phyloP scores from a whole-genome alignment of 371 early-diverging fungal genomes.

The Conidiobolus incongruus region DNA sequence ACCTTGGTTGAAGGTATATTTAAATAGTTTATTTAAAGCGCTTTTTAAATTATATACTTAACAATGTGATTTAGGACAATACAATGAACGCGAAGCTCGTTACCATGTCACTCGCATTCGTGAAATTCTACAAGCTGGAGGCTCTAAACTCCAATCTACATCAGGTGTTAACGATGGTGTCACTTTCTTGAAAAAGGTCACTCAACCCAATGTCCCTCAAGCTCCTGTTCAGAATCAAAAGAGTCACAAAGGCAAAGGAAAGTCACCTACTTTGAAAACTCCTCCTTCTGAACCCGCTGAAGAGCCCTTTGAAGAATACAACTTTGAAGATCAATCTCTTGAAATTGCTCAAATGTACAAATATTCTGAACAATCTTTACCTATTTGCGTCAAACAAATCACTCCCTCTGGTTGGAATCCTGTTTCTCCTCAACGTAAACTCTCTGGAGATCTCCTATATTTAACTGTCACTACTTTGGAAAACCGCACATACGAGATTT shows the following conservation, averaged over 20 bases:
- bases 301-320: constrained; percentile 19
- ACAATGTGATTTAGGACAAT: constrained; percentile 21
- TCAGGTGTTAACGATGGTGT: too few relatives aligned
- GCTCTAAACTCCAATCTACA: too few relatives aligned
- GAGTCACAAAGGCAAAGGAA: constrained; percentile 8
- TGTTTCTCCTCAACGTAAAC: constrained; percentile 46
- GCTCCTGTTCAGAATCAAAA: constrained; percentile 10
- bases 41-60: not conserved
- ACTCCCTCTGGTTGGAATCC: constrained; percentile 81
- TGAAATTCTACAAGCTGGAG: constrained; percentile 38
- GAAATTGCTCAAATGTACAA: too few relatives aligned
- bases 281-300: constrained; percentile 10
- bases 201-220: constrained; percentile 5
- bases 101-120: constrained; percentile 69
- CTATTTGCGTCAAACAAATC: constrained; percentile 50
- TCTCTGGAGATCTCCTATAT: constrained; percentile 57
- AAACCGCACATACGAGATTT: constrained; percentile 54
- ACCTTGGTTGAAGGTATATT: constrained; percentile 43
- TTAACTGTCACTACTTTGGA: constrained; percentile 62
- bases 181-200: too few relatives aligned
- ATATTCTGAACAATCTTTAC: constrained; percentile 21
- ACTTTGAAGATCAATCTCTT: constrained; percentile 12
- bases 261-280: not conserved
- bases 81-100: constrained; percentile 77
- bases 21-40: not conserved